phyloP scores from a whole-genome alignment of 2,329 filamentous ascomycete species.

The Paraphoma chrysanthemicola region DNA sequence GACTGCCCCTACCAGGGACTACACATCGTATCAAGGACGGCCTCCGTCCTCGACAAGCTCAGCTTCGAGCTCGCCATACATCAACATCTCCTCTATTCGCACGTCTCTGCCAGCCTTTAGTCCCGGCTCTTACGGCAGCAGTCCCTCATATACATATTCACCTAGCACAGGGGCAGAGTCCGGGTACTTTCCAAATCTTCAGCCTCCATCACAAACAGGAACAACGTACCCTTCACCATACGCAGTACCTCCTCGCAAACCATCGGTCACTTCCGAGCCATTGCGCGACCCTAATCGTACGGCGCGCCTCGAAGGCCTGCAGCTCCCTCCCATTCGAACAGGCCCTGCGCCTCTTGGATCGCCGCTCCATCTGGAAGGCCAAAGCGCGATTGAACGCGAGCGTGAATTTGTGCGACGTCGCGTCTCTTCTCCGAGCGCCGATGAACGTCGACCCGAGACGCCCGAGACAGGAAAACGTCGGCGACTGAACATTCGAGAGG shows the following conservation, averaged over 20 bases:
- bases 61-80: slow-evolving; percentile 44
- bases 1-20: slow-evolving; percentile 31
- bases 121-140: slow-evolving; percentile 43
- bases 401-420: slow-evolving; percentile 33
- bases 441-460: slow-evolving; percentile 36
- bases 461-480: slow-evolving; percentile 43
- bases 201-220: slow-evolving; percentile 33
- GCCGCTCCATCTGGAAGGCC: slow-evolving; percentile 34
- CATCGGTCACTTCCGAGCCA: slow-evolving; percentile 37
- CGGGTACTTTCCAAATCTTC: slow-evolving; percentile 42
- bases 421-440: slow-evolving; percentile 35
- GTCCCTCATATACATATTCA: slow-evolving; percentile 45
- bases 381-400: slow-evolving; percentile 24
- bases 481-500: slow-evolving; percentile 46
- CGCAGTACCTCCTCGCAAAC: slow-evolving; percentile 29
- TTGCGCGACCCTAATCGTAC: slow-evolving; percentile 32
- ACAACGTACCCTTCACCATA: slow-evolving; percentile 39
- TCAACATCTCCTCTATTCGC: slow-evolving; percentile 41
- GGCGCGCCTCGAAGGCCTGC: slow-evolving; percentile 38
- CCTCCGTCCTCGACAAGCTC: slow-evolving; percentile 43
- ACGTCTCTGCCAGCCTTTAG: slow-evolving; percentile 44
- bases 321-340: slow-evolving; percentile 46
- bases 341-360: slow-evolving; percentile 39
- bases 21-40: slow-evolving; percentile 34
- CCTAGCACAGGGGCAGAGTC: slow-evolving; percentile 41